phyloP scores from a whole-genome alignment of 805 yeast genomes.

The Myxozyma neotropica region DNA sequence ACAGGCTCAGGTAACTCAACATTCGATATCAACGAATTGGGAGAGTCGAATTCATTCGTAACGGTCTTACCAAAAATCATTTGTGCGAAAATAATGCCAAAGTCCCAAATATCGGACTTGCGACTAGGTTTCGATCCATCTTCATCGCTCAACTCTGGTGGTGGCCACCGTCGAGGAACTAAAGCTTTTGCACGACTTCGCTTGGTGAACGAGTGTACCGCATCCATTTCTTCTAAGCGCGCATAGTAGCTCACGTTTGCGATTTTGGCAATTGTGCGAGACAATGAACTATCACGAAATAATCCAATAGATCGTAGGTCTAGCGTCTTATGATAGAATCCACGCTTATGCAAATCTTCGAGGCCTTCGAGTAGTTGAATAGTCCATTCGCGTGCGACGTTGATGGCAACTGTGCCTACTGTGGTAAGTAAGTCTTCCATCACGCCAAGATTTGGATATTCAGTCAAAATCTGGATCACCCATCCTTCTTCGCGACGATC shows the following conservation, averaged over 20 bases:
- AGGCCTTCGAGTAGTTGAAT: conserved; percentile 83
- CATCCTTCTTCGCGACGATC: conserved; percentile 57
- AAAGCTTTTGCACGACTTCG: conserved; percentile 3
- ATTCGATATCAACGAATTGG: conserved; percentile 61
- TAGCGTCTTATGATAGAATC: conserved; percentile 72
- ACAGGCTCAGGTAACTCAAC: conserved; percentile 58
- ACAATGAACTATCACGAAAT: conserved; percentile 54
- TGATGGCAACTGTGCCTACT: conserved; percentile 66
- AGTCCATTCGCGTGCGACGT: conserved; percentile 84
- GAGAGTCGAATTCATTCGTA: conserved; percentile 57
- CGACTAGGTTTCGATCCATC: conserved; percentile 57
- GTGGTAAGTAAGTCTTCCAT: conserved; percentile 67
- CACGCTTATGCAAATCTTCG: conserved; percentile 82
- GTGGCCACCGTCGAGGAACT: conserved; percentile 56
- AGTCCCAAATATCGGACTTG: conserved; percentile 91
- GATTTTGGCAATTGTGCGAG: conserved; percentile 60
- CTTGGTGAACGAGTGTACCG: conserved; percentile 39
- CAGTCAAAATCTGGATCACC: conserved; percentile 70
- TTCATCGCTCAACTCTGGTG: conserved; percentile 66
- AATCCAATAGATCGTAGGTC: conserved; percentile 62
- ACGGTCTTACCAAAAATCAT: conserved; percentile 63
- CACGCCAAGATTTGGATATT: conserved; percentile 59
- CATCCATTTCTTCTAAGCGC: conserved; percentile 41
- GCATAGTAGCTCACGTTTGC: conserved; percentile 40
- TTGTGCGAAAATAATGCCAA: conserved; percentile 77